Evolutionary conservation across 2,329 filamentous ascomycete genomes (phyloP).

Genomic region (Aspergillus brasiliensis): DNA sequence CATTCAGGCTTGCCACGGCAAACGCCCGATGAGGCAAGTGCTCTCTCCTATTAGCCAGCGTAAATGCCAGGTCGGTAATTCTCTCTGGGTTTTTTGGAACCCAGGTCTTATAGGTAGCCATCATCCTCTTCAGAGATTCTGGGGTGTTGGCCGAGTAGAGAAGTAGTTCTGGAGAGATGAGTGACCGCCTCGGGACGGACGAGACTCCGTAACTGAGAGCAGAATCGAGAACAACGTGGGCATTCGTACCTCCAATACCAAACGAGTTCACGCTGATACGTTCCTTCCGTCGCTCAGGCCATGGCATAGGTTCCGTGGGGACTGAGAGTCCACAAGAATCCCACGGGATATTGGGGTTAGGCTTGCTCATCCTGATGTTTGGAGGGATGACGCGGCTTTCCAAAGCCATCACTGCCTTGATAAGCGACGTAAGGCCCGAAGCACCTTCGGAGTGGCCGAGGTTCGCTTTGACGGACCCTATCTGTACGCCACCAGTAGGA

Average conservation of each 20-base stretch:
- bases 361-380: conserved; percentile 18
- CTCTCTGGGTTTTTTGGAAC: too few species aligned
- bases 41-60: conserved; percentile 21
- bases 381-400: conserved; percentile 16
- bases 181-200: too few species aligned
- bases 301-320: conserved; percentile 17
- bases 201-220: too few species aligned
- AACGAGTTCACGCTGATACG: conserved; percentile 30
- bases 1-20: not conserved
- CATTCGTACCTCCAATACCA: conserved; percentile 20
- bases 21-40: conserved; percentile 23
- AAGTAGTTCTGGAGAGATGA: conserved; percentile 20
- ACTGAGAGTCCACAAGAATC: not conserved
- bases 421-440: conserved; percentile 8
- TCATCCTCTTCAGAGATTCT: conserved; percentile 25
- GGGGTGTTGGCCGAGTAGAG: conserved; percentile 26
- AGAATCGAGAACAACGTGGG: conserved; percentile 7
- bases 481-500: not conserved
- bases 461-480: conserved; percentile 15
- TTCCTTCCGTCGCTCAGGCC: conserved; percentile 17
- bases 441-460: conserved; percentile 17
- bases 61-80: conserved; percentile 30
- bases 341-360: conserved; percentile 22
- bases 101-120: conserved; percentile 20
- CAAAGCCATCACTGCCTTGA: conserved; percentile 17